Conservation (phyloP, 164 flowering plant genomes). For the Piper longum region DNA sequence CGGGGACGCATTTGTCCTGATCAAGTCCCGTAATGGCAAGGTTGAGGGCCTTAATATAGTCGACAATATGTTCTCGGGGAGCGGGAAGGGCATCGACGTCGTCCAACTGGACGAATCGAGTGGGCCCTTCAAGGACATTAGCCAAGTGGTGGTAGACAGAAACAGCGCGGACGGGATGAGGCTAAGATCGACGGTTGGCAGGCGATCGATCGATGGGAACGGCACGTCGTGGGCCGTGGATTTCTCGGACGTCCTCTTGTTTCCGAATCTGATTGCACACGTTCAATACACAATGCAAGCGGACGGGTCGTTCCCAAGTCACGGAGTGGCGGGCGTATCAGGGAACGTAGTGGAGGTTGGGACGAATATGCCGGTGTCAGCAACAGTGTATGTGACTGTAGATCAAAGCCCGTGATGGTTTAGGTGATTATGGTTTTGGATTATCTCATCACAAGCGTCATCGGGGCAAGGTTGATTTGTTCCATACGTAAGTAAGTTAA, state of each 20-base stretch:
- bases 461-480: no score
- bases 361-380: slow-evolving; percentile 35
- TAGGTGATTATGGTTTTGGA: no score
- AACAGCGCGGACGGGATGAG: slow-evolving; percentile 9
- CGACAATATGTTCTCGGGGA: slow-evolving; percentile 75
- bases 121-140: slow-evolving; percentile 35
- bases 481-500: no score
- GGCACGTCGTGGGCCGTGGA: slow-evolving; percentile 7
- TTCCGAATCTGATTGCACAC: slow-evolving; percentile 6
- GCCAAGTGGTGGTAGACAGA: slow-evolving; percentile 53
- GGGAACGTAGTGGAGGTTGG: slow-evolving; percentile 52
- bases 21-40: slow-evolving; percentile 60
- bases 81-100: slow-evolving; percentile 35
- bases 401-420: not conserved
- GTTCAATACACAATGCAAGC: slow-evolving; percentile 8
- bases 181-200: slow-evolving; percentile 7
- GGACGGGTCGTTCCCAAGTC: slow-evolving; percentile 4
- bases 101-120: slow-evolving; percentile 58
- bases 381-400: slow-evolving; percentile 19
- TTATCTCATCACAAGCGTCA: no score
- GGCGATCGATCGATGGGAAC: not conserved
- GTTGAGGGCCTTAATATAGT: slow-evolving; percentile 53
- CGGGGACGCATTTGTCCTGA: slow-evolving; percentile 50
- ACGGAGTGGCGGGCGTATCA: slow-evolving; percentile 41
- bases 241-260: slow-evolving; percentile 9